phyloP scores from a whole-genome alignment of 208 protist genomes.

The Leishmania tropica region DNA sequence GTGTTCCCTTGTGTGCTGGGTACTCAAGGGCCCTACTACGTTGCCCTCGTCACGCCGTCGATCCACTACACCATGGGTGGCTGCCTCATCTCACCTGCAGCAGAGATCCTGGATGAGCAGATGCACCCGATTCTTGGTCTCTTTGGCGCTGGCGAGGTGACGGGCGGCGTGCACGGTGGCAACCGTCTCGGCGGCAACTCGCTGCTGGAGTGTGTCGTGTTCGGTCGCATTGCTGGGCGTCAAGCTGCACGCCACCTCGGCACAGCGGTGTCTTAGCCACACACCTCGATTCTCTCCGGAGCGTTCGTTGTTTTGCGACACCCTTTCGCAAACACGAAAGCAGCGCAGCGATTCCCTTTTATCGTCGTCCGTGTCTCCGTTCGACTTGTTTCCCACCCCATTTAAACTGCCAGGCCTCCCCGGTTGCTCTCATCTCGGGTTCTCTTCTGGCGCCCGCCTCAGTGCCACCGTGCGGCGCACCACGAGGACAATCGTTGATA shows the following conservation, averaged over 20 bases:
- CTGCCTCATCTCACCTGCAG: constrained; percentile 85
- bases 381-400: neutral
- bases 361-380: neutral
- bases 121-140: constrained; percentile 85
- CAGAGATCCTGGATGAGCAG: constrained; percentile 71
- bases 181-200: constrained; percentile 98
- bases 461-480: too few species aligned
- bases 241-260: constrained; percentile 36
- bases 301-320: neutral
- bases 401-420: neutral
- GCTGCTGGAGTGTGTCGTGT: constrained; percentile 89
- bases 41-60: constrained; percentile 91
- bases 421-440: neutral
- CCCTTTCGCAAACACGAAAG: neutral
- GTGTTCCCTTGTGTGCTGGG: constrained; percentile 77
- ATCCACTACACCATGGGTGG: constrained; percentile 99
- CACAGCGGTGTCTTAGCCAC: neutral
- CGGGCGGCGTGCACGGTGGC: constrained; percentile 95
- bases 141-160: constrained; percentile 96
- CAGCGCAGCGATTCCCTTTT: neutral
- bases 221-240: constrained; percentile 74
- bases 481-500: too few species aligned
- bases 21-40: constrained; percentile 69
- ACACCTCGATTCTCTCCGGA: neutral
- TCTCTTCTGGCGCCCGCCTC: neutral